Percentiles rank a stretch among this genome's conserved stretches.
Conservation (phyloP, 2,329 filamentous ascomycete genomes). For the Nigrospora sphaerica region DNA sequence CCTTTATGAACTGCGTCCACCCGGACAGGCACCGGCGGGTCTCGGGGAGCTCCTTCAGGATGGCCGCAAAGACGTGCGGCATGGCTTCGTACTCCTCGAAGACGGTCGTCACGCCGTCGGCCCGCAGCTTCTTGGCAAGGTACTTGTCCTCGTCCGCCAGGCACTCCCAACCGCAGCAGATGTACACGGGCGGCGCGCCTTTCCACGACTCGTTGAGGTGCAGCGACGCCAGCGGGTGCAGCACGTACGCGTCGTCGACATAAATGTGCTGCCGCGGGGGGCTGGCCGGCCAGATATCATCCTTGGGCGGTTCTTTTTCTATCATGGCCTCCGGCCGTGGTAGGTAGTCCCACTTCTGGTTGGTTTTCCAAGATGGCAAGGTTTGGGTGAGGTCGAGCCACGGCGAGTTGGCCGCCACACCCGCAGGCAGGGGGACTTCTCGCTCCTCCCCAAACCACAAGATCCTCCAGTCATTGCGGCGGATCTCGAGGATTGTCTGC, state of each 20-base stretch:
- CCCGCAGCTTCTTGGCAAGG: slow-evolving; percentile 47
- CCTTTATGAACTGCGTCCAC: slow-evolving; percentile 49
- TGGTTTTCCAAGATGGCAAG: slow-evolving; percentile 45
- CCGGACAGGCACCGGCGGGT: slow-evolving; percentile 44
- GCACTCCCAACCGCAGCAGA: slow-evolving; percentile 65
- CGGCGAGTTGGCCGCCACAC: slow-evolving; percentile 53
- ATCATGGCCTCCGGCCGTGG: slow-evolving; percentile 31
- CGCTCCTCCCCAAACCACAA: slow-evolving; percentile 54
- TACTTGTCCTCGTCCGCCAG: slow-evolving; percentile 61
- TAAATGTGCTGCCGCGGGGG: slow-evolving; percentile 50
- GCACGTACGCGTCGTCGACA: slow-evolving; percentile 42
- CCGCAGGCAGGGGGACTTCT: slow-evolving; percentile 59
- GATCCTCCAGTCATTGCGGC: slow-evolving; percentile 37
- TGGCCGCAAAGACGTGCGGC: slow-evolving; percentile 65
- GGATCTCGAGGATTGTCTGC: slow-evolving; percentile 61
- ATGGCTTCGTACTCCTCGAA: slow-evolving; percentile 74
- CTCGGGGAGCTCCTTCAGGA: slow-evolving; percentile 40
- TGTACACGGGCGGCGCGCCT: slow-evolving; percentile 57
- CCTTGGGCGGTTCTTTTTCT: slow-evolving; percentile 29
- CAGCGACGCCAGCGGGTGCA: slow-evolving; percentile 63
- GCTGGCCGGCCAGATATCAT: slow-evolving; percentile 48
- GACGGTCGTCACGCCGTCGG: slow-evolving; percentile 52
- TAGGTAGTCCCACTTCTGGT: slow-evolving; percentile 58
- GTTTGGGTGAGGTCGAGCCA: slow-evolving; percentile 67
- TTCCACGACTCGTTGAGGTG: slow-evolving; percentile 53